These are phyloP conservation scores for Boletus rubropictus DNA, from an alignment of 768 basidiomycete species.

Conservation along the genomic window DNA sequence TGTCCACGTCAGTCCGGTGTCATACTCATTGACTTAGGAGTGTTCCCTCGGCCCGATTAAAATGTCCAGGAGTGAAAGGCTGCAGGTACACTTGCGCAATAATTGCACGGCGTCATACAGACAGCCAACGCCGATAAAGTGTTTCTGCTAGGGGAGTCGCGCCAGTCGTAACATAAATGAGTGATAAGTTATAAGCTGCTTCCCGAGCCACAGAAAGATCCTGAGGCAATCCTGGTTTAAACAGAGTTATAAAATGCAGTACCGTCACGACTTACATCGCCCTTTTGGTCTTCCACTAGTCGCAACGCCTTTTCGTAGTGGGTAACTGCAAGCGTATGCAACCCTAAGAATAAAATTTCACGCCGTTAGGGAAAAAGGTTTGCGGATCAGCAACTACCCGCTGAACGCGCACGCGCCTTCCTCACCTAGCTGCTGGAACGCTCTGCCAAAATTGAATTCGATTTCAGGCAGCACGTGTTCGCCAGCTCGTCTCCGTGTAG, in stretches of 20 bases:
- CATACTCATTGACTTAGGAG: background rate
- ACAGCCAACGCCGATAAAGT: conserved; percentile 75
- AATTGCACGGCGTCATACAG: conserved; percentile 45
- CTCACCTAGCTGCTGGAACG: conserved; percentile 20
- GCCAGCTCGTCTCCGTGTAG: conserved; percentile 41
- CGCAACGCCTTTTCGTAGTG: no score
- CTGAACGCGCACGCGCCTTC: no score
- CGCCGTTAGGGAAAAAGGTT: no score
- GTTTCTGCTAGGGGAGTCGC: conserved; percentile 63
- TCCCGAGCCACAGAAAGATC: conserved; percentile 13
- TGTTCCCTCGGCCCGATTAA: background rate
- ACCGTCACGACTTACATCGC: background rate
- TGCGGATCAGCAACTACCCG: no score
- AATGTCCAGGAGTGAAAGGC: no score
- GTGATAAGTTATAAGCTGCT: conserved; percentile 53
- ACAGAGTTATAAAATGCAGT: no score
- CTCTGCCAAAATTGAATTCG: conserved; percentile 87
- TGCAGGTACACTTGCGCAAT: no score
- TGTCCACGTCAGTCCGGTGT: background rate
- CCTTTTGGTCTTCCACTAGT: no score
- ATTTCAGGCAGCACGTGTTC: conserved; percentile 57
- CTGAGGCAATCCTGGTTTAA: no score
- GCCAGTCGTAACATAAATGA: conserved; percentile 76
- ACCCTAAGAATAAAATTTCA: conserved; percentile 78
- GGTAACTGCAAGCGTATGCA: conserved; percentile 72